Base-by-base conservation (phyloP, 352 stramenopile genomes). In the Blastocystis hominis region DNA sequence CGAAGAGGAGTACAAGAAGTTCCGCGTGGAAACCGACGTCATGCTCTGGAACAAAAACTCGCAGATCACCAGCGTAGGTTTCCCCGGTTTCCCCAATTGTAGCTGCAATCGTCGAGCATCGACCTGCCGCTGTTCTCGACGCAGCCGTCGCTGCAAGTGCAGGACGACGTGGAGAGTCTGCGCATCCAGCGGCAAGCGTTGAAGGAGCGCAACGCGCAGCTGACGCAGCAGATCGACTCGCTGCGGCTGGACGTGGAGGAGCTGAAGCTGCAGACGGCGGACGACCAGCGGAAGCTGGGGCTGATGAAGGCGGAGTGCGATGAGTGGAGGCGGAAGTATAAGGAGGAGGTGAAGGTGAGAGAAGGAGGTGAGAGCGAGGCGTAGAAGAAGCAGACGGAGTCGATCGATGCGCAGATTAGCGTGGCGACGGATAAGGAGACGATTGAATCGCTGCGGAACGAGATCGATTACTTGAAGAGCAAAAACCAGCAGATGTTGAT, bases 1-100 rank as follows among this genome's bases (percentile, higher is more conserved):
- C 13, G 64, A 76, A 55, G 64, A 50, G 44, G 64, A 76, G 17
- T 76, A 76, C 47, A 76, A 76, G 64, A 76, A 76, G 44, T 76
- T 56, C 44, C 64, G 64, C 47, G 64, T 76, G 42, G 64, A 76
- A n/a, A 30, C 17, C 50, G 64, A 76, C n/a, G 64, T 76, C 20
- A 55, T 55, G 34, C 38, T 76, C 4, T 76, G 64, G 64, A 76
- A 76, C 64, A 76, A 76, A 42, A 76, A 76, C 47, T 50, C 64
- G 2, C 64, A 76, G 17, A 76, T 76, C 42, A 42, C 50, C n/a
- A 76, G 64, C 47, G 64, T 76, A 55, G 64, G 20, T 34, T 50
- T 10, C 17, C 24, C 15, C 5, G 17, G 36, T n/a, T 17, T 5
- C 55, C 9, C 55, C 9, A 56, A 7, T 13, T n/a, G 30, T 53